Evolutionary conservation across 179 eudicot species (phyloP), one percentile per base, ranked within the genome.

Genomic region (Corrigiola litoralis): DNA sequence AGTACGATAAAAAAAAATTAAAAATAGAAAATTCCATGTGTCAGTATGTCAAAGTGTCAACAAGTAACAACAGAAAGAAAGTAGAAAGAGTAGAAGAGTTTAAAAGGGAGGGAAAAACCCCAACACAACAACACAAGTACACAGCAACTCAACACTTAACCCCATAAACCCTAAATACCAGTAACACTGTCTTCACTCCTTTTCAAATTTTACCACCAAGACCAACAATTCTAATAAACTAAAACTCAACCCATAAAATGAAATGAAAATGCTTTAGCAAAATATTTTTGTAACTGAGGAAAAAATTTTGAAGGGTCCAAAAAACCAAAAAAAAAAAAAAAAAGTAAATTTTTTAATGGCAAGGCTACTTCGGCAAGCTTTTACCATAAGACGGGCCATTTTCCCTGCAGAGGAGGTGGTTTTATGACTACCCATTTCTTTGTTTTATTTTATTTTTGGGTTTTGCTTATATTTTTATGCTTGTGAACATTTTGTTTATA

Each of bases 91-190:
- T 34, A 44, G 16, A 28, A 60, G 40, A n/a, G n/a, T 33, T 46
- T 10, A 42, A 58, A 72, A 71, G 27, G 74, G 74, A 70, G 55
- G 69, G 69, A 69, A 68, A 68, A 46, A 16, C 33, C 52, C 52
- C 12, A 46, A 62, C n/a, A 24, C 14, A 36, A 21, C 33, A 16
- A 28, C 34, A 31, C 40, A 54, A 31, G 1, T 24, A 37, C 59
- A 54, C 16, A 13, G 28, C 9, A 14, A 1, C 7, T 23, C 24
- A 31, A 7, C 3, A 7, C 2, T 27, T 21, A 45, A 9, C 24
- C 29, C 40, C 60, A 56, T 67, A 57, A 67, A 67, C 71, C 72
- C 72, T 68, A 59, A 58, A 34, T 21, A 57, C 17, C 28, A 31
- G 20, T 31, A n/a, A 32, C 29, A 6, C 36, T 21, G 55, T 34